These are phyloP conservation scores for Aristolochia contorta DNA, from an alignment of 164 flowering plant species.

Conservation along the genomic window DNA sequence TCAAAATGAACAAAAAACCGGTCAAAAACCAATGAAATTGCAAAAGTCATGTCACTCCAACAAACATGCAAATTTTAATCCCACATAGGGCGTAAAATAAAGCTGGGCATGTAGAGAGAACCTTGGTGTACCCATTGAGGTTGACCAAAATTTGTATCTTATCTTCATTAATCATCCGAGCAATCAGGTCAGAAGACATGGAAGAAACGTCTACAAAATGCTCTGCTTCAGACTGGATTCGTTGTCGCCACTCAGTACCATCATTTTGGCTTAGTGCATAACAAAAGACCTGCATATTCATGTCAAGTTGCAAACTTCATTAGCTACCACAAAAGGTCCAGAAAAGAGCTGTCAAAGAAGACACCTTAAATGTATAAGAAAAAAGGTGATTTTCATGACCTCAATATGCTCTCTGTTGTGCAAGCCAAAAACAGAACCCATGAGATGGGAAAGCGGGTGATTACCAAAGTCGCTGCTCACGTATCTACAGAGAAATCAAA, in stretches of 20 bases:
- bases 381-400: constrained; percentile 25
- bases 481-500: constrained; percentile 34
- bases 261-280: constrained; percentile 95
- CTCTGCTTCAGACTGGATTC: constrained; percentile 82
- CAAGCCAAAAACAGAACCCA: constrained; percentile 99
- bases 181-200: constrained; percentile 85
- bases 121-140: constrained; percentile 98
- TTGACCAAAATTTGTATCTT: constrained; percentile 80
- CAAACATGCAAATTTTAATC: not conserved
- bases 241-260: constrained; percentile 90
- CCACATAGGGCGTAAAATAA: not conserved
- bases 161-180: constrained; percentile 76
- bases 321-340: not conserved
- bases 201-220: constrained; percentile 90
- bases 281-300: constrained; percentile 65
- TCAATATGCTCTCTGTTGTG: constrained; percentile 77
- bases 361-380: not conserved
- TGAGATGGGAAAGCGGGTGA: constrained; percentile 91
- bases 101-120: constrained; percentile 11
- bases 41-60: too few relatives aligned
- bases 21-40: too few relatives aligned
- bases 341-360: not conserved
- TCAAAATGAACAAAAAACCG: too few relatives aligned
- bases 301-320: not conserved
- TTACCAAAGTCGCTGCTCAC: constrained; percentile 99